These are phyloP conservation scores for Sordariomycetes sp. DNA, from an alignment of 2,329 filamentous ascomycete genomes.

Conservation along the genomic window DNA sequence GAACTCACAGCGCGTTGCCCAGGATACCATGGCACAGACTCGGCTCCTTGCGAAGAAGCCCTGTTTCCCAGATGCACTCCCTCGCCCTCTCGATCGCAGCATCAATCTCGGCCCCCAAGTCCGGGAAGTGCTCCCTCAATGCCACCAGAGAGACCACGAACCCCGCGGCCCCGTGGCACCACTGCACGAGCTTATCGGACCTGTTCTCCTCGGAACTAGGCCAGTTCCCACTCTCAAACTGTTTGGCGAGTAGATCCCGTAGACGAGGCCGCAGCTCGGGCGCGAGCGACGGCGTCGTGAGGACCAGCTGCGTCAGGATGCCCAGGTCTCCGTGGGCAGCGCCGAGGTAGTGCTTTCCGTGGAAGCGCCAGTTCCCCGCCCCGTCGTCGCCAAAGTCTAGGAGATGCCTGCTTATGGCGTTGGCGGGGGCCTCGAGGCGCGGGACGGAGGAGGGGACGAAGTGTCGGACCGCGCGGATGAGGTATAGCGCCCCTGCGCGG, in stretches of 20 bases:
- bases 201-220: constrained; percentile 31
- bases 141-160: constrained; percentile 44
- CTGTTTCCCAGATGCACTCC: constrained; percentile 39
- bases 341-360: constrained; percentile 48
- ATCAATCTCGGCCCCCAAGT: constrained; percentile 37
- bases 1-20: constrained; percentile 47
- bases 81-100: constrained; percentile 34
- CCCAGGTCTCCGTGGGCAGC: constrained; percentile 49
- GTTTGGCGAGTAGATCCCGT: constrained; percentile 40
- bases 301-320: constrained; percentile 56
- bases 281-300: constrained; percentile 37
- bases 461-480: constrained; percentile 48
- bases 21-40: constrained; percentile 54
- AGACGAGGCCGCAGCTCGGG: constrained; percentile 37
- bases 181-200: constrained; percentile 38
- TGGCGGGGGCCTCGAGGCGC: constrained; percentile 38
- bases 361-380: constrained; percentile 45
- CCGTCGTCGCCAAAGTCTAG: constrained; percentile 33
- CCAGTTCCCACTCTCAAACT: constrained; percentile 51
- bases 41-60: constrained; percentile 48
- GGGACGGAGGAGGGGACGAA: constrained; percentile 35
- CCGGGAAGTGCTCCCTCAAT: constrained; percentile 41
- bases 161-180: constrained; percentile 55
- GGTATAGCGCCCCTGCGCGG: constrained; percentile 53
- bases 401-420: constrained; percentile 44